Evolutionary conservation across 768 basidiomycete genomes (phyloP), one percentile per base, ranked within the genome.

Genomic region (Austroboletus festivus): DNA sequence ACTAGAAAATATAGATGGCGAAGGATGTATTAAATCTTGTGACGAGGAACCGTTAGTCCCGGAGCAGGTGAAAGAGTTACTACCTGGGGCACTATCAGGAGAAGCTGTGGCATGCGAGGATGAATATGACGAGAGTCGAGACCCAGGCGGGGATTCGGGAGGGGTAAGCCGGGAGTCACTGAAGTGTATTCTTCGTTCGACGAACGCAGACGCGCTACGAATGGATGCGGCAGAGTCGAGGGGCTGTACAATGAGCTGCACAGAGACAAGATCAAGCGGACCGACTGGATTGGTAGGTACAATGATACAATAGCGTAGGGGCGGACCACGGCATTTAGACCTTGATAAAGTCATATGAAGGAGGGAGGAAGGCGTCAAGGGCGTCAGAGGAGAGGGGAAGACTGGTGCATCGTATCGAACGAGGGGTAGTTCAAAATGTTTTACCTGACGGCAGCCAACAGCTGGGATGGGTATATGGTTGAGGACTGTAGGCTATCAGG

Each of bases 181-280:
- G 45, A 88, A 72, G 41, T 76, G 74, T 48, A 89, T 85, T 43
- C 87, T 81, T 43, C 88, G 81, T 62, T 89, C 86, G 46, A 91
- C 71, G 43, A 80, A 72, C 41, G 86, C 72, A 50, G 74, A 80
- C 3, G 84, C 82, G 53, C 77, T 79, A 38, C 82, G 83, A 48
- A 89, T 73, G 33, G 74, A 70, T 31, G 83, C 73, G 21, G 67
- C 65, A n/a, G 74, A 66, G 53, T 87, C 83, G 37, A 76, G 52
- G 7, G 85, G 81, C n/a, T 77, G 74, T 39, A 89, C 71, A 44
- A 74, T 72, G 49, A 91, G 70, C 13, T 80, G 76, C 48, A 87
- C 75, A 46, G 86, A 78, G 23, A 90, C 73, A 30, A 86, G 74
- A 64, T 90, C 89, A 38, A 79, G 72, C 21, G 89, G 89, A 19